A percentile compares a stretch with the other conserved stretches of the same genome.
phyloP scores from a whole-genome alignment of 192 early-diverging fungal species.

The Backusella mclennaniae region DNA sequence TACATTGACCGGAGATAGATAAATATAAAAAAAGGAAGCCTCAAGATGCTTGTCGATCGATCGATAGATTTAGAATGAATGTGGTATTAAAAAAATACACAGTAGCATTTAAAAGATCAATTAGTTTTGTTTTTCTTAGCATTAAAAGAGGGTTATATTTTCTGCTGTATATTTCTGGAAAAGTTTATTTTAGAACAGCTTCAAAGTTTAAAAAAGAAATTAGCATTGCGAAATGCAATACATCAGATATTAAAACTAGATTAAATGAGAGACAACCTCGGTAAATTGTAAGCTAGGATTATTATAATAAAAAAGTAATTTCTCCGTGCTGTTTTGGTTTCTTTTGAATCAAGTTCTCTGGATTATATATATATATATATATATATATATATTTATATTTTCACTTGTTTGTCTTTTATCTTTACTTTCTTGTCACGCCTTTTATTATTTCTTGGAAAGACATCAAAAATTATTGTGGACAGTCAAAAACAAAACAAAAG shows the following conservation, averaged over 20 bases:
- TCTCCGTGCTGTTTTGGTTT: constrained; percentile 3
- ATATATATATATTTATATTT: not conserved
- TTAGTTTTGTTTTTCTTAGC: no score
- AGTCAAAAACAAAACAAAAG: not conserved
- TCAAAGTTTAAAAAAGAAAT: not conserved
- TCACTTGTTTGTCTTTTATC: not conserved
- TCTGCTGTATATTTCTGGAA: not conserved
- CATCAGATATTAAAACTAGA: not conserved
- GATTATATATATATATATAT: not conserved
- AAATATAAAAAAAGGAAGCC: no score
- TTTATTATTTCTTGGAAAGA: no score
- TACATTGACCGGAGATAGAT: no score
- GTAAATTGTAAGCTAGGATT: not conserved
- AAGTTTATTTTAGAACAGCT: not conserved
- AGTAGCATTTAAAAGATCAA: no score
- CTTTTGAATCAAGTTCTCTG: not conserved
- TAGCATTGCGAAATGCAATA: no score
- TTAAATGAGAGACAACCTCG: not conserved
- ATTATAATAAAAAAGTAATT: not conserved
- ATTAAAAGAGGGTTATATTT: no score
- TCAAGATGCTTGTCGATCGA: no score
- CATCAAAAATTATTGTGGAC: not conserved
- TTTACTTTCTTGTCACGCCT: not conserved
- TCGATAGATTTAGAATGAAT: no score
- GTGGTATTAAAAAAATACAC: no score